These are phyloP conservation scores for Viridothelium virens DNA, from an alignment of 495 filamentous ascomycete genomes.

Conservation along the genomic window DNA sequence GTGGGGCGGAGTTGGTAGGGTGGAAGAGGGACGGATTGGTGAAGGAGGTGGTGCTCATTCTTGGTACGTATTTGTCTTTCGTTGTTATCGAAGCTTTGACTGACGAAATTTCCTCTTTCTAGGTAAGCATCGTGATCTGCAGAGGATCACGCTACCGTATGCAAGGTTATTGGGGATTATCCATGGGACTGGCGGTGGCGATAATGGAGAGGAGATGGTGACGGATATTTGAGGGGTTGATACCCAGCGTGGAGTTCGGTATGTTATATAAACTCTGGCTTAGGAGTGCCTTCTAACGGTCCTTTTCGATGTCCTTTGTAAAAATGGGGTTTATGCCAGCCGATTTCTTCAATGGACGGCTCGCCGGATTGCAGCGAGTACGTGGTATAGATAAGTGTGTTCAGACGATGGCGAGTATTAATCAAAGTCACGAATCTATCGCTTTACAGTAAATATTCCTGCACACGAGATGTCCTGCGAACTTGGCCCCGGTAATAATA, in stretches of 20 bases:
- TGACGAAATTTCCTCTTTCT: background rate
- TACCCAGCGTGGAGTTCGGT: conserved; percentile 14
- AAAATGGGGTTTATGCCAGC: background rate
- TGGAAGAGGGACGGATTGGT: conserved; percentile 80
- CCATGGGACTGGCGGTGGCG: conserved; percentile 10
- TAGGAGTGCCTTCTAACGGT: background rate
- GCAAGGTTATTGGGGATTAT: conserved; percentile 22
- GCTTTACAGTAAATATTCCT: no score
- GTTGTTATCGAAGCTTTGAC: background rate
- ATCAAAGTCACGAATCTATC: no score
- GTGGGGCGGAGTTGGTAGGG: conserved; percentile 68
- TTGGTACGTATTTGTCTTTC: conserved; percentile 56
- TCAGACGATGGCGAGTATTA: no score
- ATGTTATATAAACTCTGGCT: background rate
- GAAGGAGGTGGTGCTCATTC: conserved; percentile 80
- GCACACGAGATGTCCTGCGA: no score
- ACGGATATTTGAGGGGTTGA: conserved; percentile 1
- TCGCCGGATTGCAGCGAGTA: background rate
- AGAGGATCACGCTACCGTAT: conserved; percentile 27
- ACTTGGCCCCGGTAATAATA: no score
- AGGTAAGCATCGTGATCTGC: conserved; percentile 24
- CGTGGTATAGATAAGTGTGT: no score
- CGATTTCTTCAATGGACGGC: background rate
- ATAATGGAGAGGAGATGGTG: conserved; percentile 10
- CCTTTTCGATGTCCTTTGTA: background rate